Base-by-base conservation (phyloP, 768 basidiomycete genomes). In the Trametopsis cervina region DNA sequence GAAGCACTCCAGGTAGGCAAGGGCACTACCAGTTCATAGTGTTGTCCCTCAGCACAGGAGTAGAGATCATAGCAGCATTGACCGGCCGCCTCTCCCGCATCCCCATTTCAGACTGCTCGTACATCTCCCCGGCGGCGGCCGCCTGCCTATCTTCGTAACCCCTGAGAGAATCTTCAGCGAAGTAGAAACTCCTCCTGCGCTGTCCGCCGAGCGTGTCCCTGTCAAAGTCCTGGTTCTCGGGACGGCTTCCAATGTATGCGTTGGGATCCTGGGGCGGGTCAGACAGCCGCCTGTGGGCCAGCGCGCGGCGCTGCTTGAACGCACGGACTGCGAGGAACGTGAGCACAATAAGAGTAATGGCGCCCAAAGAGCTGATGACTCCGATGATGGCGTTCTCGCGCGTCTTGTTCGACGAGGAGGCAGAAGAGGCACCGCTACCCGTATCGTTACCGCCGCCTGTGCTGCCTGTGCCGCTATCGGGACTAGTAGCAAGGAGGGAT, bases 371-470 rank as follows among this genome's bases (percentile, higher is more conserved):
- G 35, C 77, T 81, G 53, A 91, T 87, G 3, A 95, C 90, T 18
- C 93, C 93, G 52, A 96, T 93, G 60, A 95, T 92, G 21, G 89
- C 89, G 55, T 94, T 81, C 59, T 86, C 77, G 11, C 89, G 75
- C 13, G 73, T 69, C 57, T 76, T 78, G 46, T 68, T 66, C n/a
- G 58, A 52, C 18, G 53, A 54, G 18, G 51, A 47, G 7, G 51
- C 27, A 33, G 52, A 40, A 18, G 54, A 52, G n/a, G 62, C 60
- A 13, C 69, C 63, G 21, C 60, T 63, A 23, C 57, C 66, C 1
- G 62, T 56, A 3, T 39, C 47, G 12, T 51, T 55, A 7, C 56
- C 56, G 24, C 57, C 54, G 17, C 54, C 57, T 9, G 56, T 53
- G 15, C 64, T 44, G 18, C 17, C 20, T 2, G 40, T 42, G 13